These are phyloP conservation scores for Trichoderma aggressivum DNA, from an alignment of 2,329 filamentous ascomycete genomes.

Conservation along the genomic window DNA sequence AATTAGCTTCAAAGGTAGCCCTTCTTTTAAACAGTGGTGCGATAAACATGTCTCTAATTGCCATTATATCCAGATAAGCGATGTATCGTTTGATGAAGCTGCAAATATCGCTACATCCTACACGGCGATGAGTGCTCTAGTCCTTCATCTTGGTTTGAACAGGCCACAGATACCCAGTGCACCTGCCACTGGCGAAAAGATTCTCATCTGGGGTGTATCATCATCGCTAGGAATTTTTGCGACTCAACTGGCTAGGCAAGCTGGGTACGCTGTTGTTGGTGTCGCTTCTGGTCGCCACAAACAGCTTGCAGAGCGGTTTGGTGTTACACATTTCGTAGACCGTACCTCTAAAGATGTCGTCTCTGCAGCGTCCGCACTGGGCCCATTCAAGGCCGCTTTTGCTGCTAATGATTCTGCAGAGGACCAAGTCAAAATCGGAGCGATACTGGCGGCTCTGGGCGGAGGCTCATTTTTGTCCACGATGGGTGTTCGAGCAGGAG, in stretches of 20 bases:
- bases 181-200: neutral
- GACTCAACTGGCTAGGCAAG: neutral
- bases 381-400: constrained; percentile 14
- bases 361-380: neutral
- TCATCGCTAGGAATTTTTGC: constrained; percentile 11
- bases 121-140: constrained; percentile 4
- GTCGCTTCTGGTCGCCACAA: constrained; percentile 9
- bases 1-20: constrained; percentile 4
- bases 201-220: constrained; percentile 16
- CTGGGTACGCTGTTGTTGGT: constrained; percentile 15
- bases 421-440: constrained; percentile 14
- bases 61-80: neutral
- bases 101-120: constrained; percentile 1
- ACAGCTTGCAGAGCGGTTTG: neutral
- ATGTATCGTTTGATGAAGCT: constrained; percentile 9
- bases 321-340: constrained; percentile 2
- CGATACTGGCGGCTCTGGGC: neutral
- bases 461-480: constrained; percentile 14
- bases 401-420: constrained; percentile 9
- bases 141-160: constrained; percentile 16
- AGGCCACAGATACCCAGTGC: neutral
- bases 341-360: neutral
- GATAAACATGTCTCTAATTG: neutral
- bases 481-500: constrained; percentile 9
- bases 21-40: neutral